Base-by-base conservation (phyloP, 108 stramenopile species). In the Cyclostephanos invisitatus region DNA sequence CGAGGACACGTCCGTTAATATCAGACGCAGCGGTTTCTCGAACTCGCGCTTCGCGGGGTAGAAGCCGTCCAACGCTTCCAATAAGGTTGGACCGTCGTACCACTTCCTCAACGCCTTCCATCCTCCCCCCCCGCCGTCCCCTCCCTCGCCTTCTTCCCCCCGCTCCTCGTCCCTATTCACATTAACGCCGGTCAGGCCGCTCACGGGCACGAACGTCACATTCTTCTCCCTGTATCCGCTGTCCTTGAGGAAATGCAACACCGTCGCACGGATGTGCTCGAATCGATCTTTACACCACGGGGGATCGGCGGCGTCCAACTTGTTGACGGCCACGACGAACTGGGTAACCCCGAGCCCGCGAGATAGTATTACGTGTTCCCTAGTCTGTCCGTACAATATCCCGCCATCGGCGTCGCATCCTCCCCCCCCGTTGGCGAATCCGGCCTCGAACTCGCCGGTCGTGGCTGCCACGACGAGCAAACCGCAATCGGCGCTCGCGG, bases 311-410 rank as follows among this genome's bases (percentile, higher is more conserved):
- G 76, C 84, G 74, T 94, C 93, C 80, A 94, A 88, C 73, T 94
- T 94, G 74, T 94, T 94, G 57, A 94, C 82, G 25, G 90, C 90
- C 61, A 94, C 90, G 32, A 94, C 75, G 75, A 94, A 81, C 74
- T 89, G 89, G 46, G 68, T 82, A 42, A 92, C 88, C 44, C 93
- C 93, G 49, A 92, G 82, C 35, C 85, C 85, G 51, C 86, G 85
- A 10, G 88, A 86, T 25, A 92, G 71, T 51, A 92, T 53, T 15
- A 90, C 87, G 73, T 94, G 93, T 81, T 94, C 93, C 50, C 87
- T 83, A 49, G 91, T 91, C 75, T 92, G 91, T 47, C 93, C 93
- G 20, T 76, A 75, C 3, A 40, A 29, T 18, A 20, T 20, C 2
- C 35, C 82, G 38, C 62, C 74, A 22, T 73, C 84, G 18, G 32